These are phyloP conservation scores for Phaffomyces thermotolerans DNA, from an alignment of 805 yeast genomes.

Conservation along the genomic window DNA sequence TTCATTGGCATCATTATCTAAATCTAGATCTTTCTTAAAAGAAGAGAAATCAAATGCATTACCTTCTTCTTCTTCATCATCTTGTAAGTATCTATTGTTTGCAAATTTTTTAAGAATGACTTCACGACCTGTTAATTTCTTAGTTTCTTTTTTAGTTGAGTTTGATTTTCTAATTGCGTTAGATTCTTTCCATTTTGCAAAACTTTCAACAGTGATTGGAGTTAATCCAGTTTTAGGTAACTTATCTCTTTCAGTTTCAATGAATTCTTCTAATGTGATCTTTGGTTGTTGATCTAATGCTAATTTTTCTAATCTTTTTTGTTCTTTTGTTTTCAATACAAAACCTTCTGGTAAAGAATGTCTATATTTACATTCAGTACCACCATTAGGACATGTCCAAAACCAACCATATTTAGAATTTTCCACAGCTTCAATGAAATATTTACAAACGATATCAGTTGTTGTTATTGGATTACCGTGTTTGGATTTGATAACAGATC, in stretches of 20 bases:
- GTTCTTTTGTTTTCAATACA: slow-evolving; percentile 94
- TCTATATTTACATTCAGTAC: slow-evolving; percentile 85
- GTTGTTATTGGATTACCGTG: slow-evolving; percentile 90
- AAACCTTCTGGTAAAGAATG: slow-evolving; percentile 97
- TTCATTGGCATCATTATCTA: slow-evolving; percentile 10
- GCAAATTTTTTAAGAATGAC: slow-evolving; percentile 51
- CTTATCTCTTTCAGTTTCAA: slow-evolving; percentile 86
- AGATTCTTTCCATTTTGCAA: slow-evolving; percentile 73
- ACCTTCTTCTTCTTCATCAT: slow-evolving; percentile 4
- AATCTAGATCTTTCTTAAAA: slow-evolving; percentile 23
- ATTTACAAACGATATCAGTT: slow-evolving; percentile 91
- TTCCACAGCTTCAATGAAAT: slow-evolving; percentile 93
- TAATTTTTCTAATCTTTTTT: slow-evolving; percentile 78
- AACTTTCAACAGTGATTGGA: slow-evolving; percentile 79
- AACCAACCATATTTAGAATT: slow-evolving; percentile 98
- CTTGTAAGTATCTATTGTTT: slow-evolving; percentile 21
- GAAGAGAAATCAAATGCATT: slow-evolving; percentile 36
- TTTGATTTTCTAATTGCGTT: slow-evolving; percentile 53
- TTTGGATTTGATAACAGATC: slow-evolving; percentile 79
- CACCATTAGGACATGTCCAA: slow-evolving; percentile 96
- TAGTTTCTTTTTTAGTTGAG: slow-evolving; percentile 29
- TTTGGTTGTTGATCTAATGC: slow-evolving; percentile 81
- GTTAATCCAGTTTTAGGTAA: slow-evolving; percentile 68
- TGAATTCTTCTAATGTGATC: slow-evolving; percentile 91
- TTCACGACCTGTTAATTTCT: slow-evolving; percentile 58